Base-by-base conservation (phyloP, 305 asterid genomes). In the Withania somnifera region DNA sequence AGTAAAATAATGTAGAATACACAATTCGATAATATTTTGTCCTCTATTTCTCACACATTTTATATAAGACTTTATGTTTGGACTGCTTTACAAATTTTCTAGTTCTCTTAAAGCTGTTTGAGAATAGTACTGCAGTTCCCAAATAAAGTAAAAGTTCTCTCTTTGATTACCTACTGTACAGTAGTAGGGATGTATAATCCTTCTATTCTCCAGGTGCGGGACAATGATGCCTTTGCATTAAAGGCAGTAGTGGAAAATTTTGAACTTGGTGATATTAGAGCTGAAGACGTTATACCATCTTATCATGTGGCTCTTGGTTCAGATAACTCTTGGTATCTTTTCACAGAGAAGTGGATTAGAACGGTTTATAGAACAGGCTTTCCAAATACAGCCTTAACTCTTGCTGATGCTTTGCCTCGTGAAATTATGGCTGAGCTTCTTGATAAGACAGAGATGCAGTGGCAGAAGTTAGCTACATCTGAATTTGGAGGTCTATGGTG, bases 251-350 rank as follows among this genome's bases (percentile, higher is more conserved):
- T 78, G 81, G 90, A 85, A 86, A 86, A 53, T 82, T 38, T 79
- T 69, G 54, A 34, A 81, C 71, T 75, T 69, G 87, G 83, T 78
- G 92, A 86, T 76, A 36, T 58, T 57, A 86, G 84, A 57, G 78
- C 88, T 77, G 90, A 85, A 80, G 84, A 85, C 82, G 78, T 82
- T 34, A 83, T 86, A 84, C 97, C 92, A 81, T 93, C 95, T 66
- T 97, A 94, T 88, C 94, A 97, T 76, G 91, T 94, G 82, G 98
- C 98, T 79, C 97, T 97, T 51, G 94, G 99, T 88, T 97, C 99
- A 77, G 99, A 97, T 88, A 97, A 97, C 85, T 93, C 98, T 50
- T 97, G 99, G 99, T 93, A 94, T 89, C 96, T 97, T 87, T 97
- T 97, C 87, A 97, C 99, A 2, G 98, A 95, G 90, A 94, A 90